Conservation (phyloP, 164 flowering plant genomes). For the Sedum album region DNA sequence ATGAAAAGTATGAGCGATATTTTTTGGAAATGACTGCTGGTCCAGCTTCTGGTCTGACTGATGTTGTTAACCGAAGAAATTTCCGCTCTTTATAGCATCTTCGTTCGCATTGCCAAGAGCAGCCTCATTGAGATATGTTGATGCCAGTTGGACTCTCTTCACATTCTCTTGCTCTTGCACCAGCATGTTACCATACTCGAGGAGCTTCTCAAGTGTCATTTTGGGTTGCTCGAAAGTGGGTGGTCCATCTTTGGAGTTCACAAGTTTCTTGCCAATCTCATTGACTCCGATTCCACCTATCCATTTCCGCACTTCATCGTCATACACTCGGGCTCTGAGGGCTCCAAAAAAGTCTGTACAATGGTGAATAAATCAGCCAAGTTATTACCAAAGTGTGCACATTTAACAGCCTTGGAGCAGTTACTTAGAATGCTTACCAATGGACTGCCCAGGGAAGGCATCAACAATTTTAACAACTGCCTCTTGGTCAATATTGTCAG, state of each 20-base stretch:
- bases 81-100: not conserved
- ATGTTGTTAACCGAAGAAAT: not conserved
- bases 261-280: slow-evolving; percentile 29
- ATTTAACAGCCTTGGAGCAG: not conserved
- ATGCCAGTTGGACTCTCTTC: not conserved
- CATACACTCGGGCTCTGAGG: slow-evolving; percentile 41
- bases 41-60: not conserved
- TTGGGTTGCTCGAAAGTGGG: not conserved
- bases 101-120: not conserved
- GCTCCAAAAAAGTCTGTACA: slow-evolving; percentile 44
- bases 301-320: slow-evolving; percentile 41
- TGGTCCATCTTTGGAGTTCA: slow-evolving; percentile 31
- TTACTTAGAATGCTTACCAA: slow-evolving; percentile 25
- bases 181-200: slow-evolving; percentile 39
- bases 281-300: slow-evolving; percentile 24
- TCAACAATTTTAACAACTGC: slow-evolving; percentile 38
- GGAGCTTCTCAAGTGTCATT: slow-evolving; percentile 22
- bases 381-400: not conserved
- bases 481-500: slow-evolving; percentile 26
- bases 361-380: not conserved
- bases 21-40: not conserved
- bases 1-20: not conserved
- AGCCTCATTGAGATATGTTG: not conserved
- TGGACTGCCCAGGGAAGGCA: slow-evolving; percentile 11
- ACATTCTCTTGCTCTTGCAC: slow-evolving; percentile 35